Evolutionary conservation across 129 eudicot species (phyloP).

Genomic region (Oenanthe sinensis): DNA sequence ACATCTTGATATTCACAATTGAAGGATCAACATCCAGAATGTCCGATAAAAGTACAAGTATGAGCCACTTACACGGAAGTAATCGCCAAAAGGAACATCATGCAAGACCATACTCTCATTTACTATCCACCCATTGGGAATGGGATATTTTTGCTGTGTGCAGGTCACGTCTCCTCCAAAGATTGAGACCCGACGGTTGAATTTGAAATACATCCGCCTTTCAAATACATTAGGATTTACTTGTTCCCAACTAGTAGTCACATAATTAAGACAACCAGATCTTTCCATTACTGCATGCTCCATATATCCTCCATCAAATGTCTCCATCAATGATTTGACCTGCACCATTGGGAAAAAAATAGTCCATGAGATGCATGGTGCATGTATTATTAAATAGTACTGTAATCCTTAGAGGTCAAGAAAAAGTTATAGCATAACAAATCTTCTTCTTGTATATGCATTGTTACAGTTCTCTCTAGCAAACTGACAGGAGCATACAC

Average conservation of each 20-base stretch:
- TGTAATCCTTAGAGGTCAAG: background rate
- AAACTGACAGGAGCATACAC: background rate
- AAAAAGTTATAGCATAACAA: background rate
- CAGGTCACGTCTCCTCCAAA: constrained; percentile 91
- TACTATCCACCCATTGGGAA: constrained; percentile 48
- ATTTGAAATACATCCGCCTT: constrained; percentile 56
- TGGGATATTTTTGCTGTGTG: constrained; percentile 52
- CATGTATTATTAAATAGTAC: background rate
- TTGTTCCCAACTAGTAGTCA: constrained; percentile 59
- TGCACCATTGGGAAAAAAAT: constrained; percentile 18
- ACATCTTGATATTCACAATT: background rate
- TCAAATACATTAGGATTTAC: constrained; percentile 31
- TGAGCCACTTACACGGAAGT: constrained; percentile 54
- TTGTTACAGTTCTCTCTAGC: background rate
- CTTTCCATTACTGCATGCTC: constrained; percentile 70
- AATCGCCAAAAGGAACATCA: constrained; percentile 65
- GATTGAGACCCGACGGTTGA: constrained; percentile 48
- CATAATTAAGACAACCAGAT: constrained; percentile 61
- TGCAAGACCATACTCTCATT: constrained; percentile 61
- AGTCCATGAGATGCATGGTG: background rate
- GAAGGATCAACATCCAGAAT: background rate
- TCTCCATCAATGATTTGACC: constrained; percentile 57
- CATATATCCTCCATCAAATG: constrained; percentile 73
- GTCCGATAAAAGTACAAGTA: background rate
- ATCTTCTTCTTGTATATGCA: background rate